Percentiles rank a stretch among this genome's conserved stretches.
Conservation (phyloP, 139 green algal genomes). For the Eudorina sp. region DNA sequence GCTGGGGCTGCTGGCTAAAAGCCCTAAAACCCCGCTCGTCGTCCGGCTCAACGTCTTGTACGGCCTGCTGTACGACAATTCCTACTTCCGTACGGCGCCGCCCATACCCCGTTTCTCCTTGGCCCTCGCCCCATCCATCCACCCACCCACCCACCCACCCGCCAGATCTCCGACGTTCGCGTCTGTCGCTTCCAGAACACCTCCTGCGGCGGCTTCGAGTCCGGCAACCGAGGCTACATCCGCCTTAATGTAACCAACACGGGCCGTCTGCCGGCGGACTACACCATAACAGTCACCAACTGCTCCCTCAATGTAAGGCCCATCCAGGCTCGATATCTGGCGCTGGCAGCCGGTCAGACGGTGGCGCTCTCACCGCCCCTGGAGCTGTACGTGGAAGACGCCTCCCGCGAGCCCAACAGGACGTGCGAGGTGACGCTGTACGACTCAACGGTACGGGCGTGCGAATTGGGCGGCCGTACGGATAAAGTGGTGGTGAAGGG, state of each 20-base stretch:
- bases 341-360: slow-evolving; percentile 48
- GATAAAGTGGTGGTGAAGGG: too few relatives aligned
- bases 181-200: slow-evolving; percentile 70
- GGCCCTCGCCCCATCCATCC: too few relatives aligned
- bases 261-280: slow-evolving; percentile 69
- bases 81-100: too few relatives aligned
- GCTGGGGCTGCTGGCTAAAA: too few relatives aligned
- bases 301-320: slow-evolving; percentile 65
- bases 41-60: too few relatives aligned
- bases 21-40: too few relatives aligned
- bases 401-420: neutral
- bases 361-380: neutral
- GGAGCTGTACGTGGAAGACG: slow-evolving; percentile 67
- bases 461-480: too few relatives aligned
- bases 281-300: slow-evolving; percentile 71
- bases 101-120: too few relatives aligned
- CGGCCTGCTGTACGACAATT: too few relatives aligned
- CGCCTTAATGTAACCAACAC: slow-evolving; percentile 71
- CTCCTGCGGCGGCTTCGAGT: slow-evolving; percentile 82
- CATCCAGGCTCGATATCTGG: slow-evolving; percentile 63
- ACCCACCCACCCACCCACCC: too few relatives aligned
- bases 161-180: slow-evolving; percentile 36
- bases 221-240: slow-evolving; percentile 77
- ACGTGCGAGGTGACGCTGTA: slow-evolving; percentile 67
- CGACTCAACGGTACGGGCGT: slow-evolving; percentile 62